These are phyloP conservation scores for Effrenium voratum DNA, from an alignment of 73 alveolate species.

Conservation along the genomic window DNA sequence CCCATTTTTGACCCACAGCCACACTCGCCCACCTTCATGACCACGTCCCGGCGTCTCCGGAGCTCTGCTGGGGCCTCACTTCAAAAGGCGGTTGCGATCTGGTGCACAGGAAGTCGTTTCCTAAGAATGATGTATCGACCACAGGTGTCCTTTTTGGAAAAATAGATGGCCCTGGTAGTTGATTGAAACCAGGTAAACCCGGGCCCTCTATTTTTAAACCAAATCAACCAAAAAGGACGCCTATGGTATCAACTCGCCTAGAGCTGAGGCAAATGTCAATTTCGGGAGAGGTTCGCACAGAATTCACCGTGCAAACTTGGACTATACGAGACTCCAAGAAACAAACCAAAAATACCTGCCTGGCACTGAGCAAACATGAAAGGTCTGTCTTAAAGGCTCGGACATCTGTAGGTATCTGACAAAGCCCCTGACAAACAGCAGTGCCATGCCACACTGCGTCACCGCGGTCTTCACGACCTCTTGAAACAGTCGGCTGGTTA, in stretches of 20 bases:
- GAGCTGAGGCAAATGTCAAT: not conserved
- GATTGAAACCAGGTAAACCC: not conserved
- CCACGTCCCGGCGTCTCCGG: constrained; percentile 58
- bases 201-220: not conserved
- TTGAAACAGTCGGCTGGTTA: not conserved
- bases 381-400: not conserved
- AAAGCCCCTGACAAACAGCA: constrained; percentile 12
- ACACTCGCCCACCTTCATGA: constrained; percentile 15
- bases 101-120: not conserved
- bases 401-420: not conserved
- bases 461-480: constrained; percentile 58
- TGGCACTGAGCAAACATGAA: not conserved
- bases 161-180: not conserved
- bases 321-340: not conserved
- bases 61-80: constrained; percentile 50
- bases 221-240: not conserved
- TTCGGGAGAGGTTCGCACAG: not conserved
- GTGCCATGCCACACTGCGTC: constrained; percentile 89
- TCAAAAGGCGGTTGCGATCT: too few relatives aligned
- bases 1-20: not conserved
- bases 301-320: not conserved
- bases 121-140: not conserved
- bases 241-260: not conserved
- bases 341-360: not conserved
- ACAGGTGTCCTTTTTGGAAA: not conserved